Evolutionary conservation across 1,284 basidiomycete genomes (phyloP).

Genomic region (Rhodotorula mucilaginosa): DNA sequence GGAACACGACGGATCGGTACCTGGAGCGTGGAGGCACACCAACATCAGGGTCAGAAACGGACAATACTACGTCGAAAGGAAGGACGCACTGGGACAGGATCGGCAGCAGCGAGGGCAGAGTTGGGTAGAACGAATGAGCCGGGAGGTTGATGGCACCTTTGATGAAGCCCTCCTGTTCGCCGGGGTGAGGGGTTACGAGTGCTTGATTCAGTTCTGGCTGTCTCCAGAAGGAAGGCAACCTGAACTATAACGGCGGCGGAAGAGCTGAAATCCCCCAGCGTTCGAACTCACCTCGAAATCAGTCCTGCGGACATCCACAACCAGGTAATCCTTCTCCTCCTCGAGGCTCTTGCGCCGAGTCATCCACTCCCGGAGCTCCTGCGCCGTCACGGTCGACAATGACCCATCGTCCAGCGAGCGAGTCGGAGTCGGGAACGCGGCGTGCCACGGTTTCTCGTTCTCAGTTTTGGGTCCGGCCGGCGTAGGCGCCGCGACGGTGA

Average conservation of each 20-base stretch:
- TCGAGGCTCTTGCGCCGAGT: background rate
- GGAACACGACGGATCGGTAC: slow-evolving; percentile 45
- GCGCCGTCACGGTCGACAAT: slow-evolving; percentile 3
- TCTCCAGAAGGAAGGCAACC: no score
- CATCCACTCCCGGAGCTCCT: background rate
- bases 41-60: no score
- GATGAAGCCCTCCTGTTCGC: slow-evolving; percentile 41
- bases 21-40: background rate
- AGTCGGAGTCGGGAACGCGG: slow-evolving; percentile 12
- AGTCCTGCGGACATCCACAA: slow-evolving; percentile 21
- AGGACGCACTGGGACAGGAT: slow-evolving; percentile 40
- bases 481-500: background rate
- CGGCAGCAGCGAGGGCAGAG: slow-evolving; percentile 43
- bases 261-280: no score
- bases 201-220: no score
- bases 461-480: background rate
- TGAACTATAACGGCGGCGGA: no score
- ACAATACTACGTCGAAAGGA: background rate
- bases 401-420: background rate
- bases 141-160: slow-evolving; percentile 49
- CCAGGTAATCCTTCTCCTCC: slow-evolving; percentile 3
- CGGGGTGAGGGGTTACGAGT: no score
- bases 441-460: slow-evolving; percentile 16
- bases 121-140: slow-evolving; percentile 48
- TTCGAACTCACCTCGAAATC: slow-evolving; percentile 17